phyloP scores from a whole-genome alignment of 2,329 filamentous ascomycete species.

The Phaeosphaeria sp. region DNA sequence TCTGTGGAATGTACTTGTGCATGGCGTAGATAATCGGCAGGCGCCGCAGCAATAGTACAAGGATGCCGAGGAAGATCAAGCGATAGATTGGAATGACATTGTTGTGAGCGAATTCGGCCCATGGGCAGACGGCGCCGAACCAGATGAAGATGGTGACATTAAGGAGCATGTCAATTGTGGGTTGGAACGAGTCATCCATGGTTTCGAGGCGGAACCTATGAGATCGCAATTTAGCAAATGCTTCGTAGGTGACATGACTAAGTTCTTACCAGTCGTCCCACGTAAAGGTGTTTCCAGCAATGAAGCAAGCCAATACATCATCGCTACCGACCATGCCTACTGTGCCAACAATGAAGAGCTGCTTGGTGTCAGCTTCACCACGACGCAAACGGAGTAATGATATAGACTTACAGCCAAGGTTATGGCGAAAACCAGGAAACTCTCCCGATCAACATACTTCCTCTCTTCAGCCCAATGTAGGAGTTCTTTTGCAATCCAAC shows the following conservation, averaged over 20 bases:
- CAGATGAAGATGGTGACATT: conserved; percentile 90
- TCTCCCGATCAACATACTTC: conserved; percentile 84
- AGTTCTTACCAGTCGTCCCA: conserved; percentile 63
- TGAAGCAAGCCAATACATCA: conserved; percentile 89
- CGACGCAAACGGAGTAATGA: background rate
- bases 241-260: conserved; percentile 14
- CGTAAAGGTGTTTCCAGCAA: conserved; percentile 88
- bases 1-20: conserved; percentile 79
- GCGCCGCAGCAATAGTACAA: conserved; percentile 78
- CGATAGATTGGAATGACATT: conserved; percentile 74
- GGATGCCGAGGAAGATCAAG: conserved; percentile 73
- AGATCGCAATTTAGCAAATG: conserved; percentile 65
- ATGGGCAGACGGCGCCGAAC: conserved; percentile 76
- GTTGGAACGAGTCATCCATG: conserved; percentile 88
- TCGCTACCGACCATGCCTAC: conserved; percentile 87
- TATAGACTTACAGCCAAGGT: conserved; percentile 70
- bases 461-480: conserved; percentile 84
- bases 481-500: conserved; percentile 81
- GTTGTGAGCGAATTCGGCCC: conserved; percentile 73
- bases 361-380: background rate
- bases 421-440: conserved; percentile 86
- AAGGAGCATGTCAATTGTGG: conserved; percentile 92
- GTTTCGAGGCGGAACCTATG: conserved; percentile 81
- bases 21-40: conserved; percentile 77
- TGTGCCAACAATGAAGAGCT: conserved; percentile 84